Percentiles rank a stretch among this genome's conserved stretches.
Conservation (phyloP, 73 alveolate species). For the Effrenium voratum region DNA sequence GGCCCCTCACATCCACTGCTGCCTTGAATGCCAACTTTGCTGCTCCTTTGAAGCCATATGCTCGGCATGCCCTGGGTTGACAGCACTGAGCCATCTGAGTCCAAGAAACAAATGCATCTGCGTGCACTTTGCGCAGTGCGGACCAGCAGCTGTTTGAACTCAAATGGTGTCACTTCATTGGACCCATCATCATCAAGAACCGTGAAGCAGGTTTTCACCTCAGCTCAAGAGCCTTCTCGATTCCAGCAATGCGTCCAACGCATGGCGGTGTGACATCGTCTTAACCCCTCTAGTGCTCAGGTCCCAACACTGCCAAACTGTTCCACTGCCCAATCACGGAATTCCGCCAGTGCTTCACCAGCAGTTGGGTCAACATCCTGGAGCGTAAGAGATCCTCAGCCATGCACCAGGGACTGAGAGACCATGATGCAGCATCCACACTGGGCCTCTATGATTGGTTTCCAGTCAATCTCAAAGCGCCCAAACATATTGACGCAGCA, state of each 20-base stretch:
- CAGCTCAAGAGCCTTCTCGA: too few relatives aligned
- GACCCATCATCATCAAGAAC: conserved; percentile 89
- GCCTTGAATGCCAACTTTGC: conserved; percentile 84
- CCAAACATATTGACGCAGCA: too few relatives aligned
- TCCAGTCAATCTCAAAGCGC: too few relatives aligned
- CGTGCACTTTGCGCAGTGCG: not conserved
- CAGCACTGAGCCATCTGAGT: not conserved
- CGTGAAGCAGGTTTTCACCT: conserved; percentile 81
- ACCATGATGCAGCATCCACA: not conserved
- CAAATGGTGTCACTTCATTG: conserved; percentile 86
- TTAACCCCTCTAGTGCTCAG: not conserved
- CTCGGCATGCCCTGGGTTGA: conserved; percentile 89
- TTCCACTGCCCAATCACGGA: conserved; percentile 88
- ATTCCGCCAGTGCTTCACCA: conserved; percentile 68
- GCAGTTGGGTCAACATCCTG: conserved; percentile 83
- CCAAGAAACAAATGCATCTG: too few relatives aligned
- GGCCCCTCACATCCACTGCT: too few relatives aligned
- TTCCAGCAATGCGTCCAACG: too few relatives aligned
- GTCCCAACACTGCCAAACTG: conserved; percentile 64
- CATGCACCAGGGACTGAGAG: not conserved
- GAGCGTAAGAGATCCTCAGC: conserved; percentile 62
- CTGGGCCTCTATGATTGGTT: too few relatives aligned
- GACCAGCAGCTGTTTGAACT: conserved; percentile 47
- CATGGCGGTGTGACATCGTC: too few relatives aligned
- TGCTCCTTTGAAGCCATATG: conserved; percentile 70